Base-by-base conservation (phyloP, 371 early-diverging fungal genomes). In the Syncephalastrum racemosum region DNA sequence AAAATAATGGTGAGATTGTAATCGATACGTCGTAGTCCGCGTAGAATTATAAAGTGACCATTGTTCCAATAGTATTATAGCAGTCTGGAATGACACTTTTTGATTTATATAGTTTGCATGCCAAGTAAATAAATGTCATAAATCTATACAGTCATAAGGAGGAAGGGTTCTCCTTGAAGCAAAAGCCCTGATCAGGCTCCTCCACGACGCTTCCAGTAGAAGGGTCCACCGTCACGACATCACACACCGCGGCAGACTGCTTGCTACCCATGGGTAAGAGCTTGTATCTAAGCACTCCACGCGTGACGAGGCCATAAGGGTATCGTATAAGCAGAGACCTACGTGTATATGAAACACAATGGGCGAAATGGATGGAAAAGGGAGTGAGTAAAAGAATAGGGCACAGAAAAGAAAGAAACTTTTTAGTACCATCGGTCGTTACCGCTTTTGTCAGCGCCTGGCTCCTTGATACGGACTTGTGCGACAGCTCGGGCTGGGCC, bases 261-360 rank as follows among this genome's bases (percentile, higher is more conserved):
- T 55, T 18, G 24, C 55, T 39, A 23, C 42, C 45, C 44, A 58
- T 58, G 4, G 73, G 57, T 14, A 74, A 55, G 14, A 61, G 58
- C 12, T 70, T 66, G 61, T 85, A 85, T 51, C 75, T 74, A 20
- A 85, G 63, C 7, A 81, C 72, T 4, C 85, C 85, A 50, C 85
- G 79, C 8, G 80, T 66, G 3, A 81, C 78, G 24, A 85, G 60
- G 25, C 82, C 82, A 65, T 80, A 85, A 3, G 78, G 77, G 45
- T 79, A 67, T 36, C 75, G 71, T 43, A 83, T 58, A 24, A 85
- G 65, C 22, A 65, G 68, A 2, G 70, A 68, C 83, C 83, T 73
- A n/a, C n/a, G 27, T 27, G 27, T 27, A 27, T 4, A 27, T 27
- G 27, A 27, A 27, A 27, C 27, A 7, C 27, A 27, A 7, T 7